phyloP scores from a whole-genome alignment of 805 yeast genomes.

The Teunomyces panamensis region DNA sequence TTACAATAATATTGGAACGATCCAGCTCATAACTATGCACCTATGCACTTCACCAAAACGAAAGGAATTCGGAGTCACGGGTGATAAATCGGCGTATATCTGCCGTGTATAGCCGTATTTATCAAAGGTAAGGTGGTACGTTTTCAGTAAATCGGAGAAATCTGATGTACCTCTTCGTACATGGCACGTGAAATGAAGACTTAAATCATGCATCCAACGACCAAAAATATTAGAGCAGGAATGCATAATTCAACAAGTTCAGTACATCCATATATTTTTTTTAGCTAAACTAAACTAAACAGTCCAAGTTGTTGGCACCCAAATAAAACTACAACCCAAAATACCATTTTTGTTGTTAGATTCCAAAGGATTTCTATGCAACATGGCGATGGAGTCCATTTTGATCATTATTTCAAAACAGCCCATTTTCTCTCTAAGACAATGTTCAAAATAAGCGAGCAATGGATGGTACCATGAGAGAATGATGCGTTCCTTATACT shows the following conservation, averaged over 20 bases:
- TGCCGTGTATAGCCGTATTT: background rate
- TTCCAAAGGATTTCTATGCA: background rate
- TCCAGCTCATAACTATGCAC: background rate
- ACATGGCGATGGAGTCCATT: background rate
- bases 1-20: background rate
- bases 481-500: background rate
- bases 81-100: background rate
- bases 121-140: background rate
- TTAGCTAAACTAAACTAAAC: conserved; percentile 2
- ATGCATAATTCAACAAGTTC: conserved; percentile 1
- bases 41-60: background rate
- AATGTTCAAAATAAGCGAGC: background rate
- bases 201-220: background rate
- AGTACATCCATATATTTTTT: conserved; percentile 1
- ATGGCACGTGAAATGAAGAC: background rate
- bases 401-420: background rate
- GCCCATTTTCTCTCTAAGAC: background rate
- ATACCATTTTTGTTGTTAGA: background rate
- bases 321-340: background rate
- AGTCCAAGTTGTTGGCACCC: background rate
- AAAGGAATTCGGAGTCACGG: background rate
- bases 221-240: background rate
- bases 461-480: background rate
- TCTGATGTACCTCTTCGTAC: background rate
- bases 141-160: background rate